Base-by-base conservation (phyloP, 2,329 filamentous ascomycete genomes). In the Ceratocystis ficicola region DNA sequence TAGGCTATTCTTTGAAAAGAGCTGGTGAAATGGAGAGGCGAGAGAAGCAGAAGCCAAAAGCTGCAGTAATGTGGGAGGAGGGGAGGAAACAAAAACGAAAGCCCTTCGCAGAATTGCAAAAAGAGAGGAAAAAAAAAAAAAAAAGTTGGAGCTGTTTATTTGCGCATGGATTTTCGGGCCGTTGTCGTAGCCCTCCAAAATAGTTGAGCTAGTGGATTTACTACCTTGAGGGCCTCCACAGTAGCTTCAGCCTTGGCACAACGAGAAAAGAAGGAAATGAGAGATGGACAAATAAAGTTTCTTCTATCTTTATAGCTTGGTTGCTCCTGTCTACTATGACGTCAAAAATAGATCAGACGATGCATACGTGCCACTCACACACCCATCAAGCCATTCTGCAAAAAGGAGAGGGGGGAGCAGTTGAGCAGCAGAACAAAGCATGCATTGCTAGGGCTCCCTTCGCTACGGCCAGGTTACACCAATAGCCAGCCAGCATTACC, bases 61-160 rank as follows among this genome's bases (percentile, higher is more conserved):
- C 22, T 15, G n/a, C 22, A 17, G 12, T 15, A 3, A 25, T 15
- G n/a, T 5, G 41, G 41, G 36, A 22, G 8, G 30, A 46, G 15
- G 3, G 30, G 44, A 46, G 22, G 22, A 28, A 48, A 25, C 17
- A 17, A 62, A 20, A 36, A n/a, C 36, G 10, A 41, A 41, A 41
- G 36, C 3, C 36, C 36, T 15, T 41, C 12, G 36, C 4, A 12
- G 36, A 41, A 41, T 15, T 10, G 10, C 10, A 41, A 46, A 60
- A 62, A 65, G 64, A 52, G 55, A 41, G 44, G 36, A 20, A 25
- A 22, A 62, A 60, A 48, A 30, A 50, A 64, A 36, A 32, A 64
- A 64, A 50, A 65, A 62, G 41, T 46, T 46, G 44, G 44, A 46
- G 41, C 22, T 46, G 41, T 46, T 62, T 46, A 48, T 44, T 48